Percentiles rank a stretch among this genome's conserved stretches.
Evolutionary conservation across 2,329 filamentous ascomycete species (phyloP).

Genomic region (Pyrenochaeta sp.): DNA sequence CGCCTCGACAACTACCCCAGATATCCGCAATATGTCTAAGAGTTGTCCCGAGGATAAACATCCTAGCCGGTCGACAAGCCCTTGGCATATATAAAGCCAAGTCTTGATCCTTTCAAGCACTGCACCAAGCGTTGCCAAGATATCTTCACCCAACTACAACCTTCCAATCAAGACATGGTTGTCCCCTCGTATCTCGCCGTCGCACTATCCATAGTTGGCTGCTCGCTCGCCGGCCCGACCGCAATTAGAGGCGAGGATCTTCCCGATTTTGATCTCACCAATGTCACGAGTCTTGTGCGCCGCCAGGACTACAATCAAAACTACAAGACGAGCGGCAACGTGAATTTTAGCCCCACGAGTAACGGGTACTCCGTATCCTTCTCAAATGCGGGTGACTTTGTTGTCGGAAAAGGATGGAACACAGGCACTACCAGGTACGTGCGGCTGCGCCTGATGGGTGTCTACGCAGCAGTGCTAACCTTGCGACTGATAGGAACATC

Average conservation of each 20-base stretch:
- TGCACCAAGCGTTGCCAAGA: slow-evolving; percentile 10
- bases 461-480: background rate
- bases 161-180: slow-evolving; percentile 32
- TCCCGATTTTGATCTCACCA: slow-evolving; percentile 40
- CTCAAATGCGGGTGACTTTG: slow-evolving; percentile 41
- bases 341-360: slow-evolving; percentile 36
- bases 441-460: background rate
- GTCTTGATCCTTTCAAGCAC: slow-evolving; percentile 17
- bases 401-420: slow-evolving; percentile 45
- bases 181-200: slow-evolving; percentile 33
- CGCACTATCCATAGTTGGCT: slow-evolving; percentile 29
- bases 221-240: slow-evolving; percentile 33
- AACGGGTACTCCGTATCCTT: slow-evolving; percentile 41
- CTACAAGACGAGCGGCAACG: slow-evolving; percentile 44
- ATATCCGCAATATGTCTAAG: slow-evolving; percentile 4
- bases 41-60: background rate
- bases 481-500: slow-evolving; percentile 25
- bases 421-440: slow-evolving; percentile 37
- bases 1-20: background rate
- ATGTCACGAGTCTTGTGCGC: slow-evolving; percentile 20
- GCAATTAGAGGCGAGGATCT: slow-evolving; percentile 25
- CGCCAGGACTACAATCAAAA: slow-evolving; percentile 48
- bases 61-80: slow-evolving; percentile 15
- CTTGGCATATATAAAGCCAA: slow-evolving; percentile 25
- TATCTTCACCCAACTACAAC: slow-evolving; percentile 4